These are phyloP conservation scores for Cajanus cajan DNA, from an alignment of 306 rosid genomes.

Conservation along the genomic window DNA sequence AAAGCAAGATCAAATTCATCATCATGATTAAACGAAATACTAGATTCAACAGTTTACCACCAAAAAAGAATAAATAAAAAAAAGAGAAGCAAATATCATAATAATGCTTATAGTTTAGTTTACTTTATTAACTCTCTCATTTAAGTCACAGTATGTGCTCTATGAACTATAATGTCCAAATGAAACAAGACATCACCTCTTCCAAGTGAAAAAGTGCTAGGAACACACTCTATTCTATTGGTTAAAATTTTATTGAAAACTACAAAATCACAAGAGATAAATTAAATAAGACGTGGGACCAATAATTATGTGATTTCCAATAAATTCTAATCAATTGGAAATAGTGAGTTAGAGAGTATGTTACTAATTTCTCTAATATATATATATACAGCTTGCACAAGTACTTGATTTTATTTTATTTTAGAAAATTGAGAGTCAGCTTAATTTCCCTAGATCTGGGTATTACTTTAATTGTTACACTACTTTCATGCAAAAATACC, in stretches of 20 bases:
- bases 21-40: not conserved
- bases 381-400: not conserved
- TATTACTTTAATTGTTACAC: not conserved
- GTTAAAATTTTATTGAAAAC: no score
- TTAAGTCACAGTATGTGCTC: not conserved
- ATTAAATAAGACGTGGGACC: no score
- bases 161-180: not conserved
- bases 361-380: no score
- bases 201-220: not conserved
- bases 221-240: no score
- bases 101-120: not conserved
- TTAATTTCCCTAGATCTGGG: not conserved
- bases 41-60: not conserved
- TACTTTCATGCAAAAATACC: not conserved
- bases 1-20: constrained; percentile 16
- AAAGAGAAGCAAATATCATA: not conserved
- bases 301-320: no score
- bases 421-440: not conserved
- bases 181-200: not conserved
- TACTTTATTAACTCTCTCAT: not conserved
- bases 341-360: no score
- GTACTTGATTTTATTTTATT: not conserved
- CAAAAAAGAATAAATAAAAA: not conserved
- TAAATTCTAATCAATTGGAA: no score
- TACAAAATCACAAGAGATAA: no score